phyloP scores from a whole-genome alignment of 495 filamentous ascomycete species.

The Chaetomium fimeti region DNA sequence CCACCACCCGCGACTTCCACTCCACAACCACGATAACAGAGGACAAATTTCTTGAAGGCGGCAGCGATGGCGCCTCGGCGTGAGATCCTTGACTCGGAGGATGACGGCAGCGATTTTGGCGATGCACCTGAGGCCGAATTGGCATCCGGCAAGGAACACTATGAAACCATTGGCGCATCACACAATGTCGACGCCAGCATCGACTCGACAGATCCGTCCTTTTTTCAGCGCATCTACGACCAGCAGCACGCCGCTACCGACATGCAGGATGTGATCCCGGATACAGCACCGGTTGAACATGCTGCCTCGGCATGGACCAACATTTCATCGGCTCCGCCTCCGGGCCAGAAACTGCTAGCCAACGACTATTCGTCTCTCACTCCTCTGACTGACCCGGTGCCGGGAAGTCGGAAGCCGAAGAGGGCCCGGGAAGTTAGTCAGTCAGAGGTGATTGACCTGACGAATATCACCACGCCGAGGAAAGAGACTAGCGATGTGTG shows the following conservation, averaged over 20 bases:
- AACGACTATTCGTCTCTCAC: conserved; percentile 22
- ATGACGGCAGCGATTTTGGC: conserved; percentile 32
- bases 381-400: conserved; percentile 25
- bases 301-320: conserved; percentile 9
- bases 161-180: conserved; percentile 11
- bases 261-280: not conserved
- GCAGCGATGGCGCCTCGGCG: conserved; percentile 25
- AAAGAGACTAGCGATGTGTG: conserved; percentile 21
- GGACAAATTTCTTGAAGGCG: not conserved
- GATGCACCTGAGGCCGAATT: conserved; percentile 5
- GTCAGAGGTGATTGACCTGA: conserved; percentile 25
- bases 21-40: not conserved
- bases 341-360: conserved; percentile 6
- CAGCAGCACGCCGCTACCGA: conserved; percentile 24
- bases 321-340: conserved; percentile 15
- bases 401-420: conserved; percentile 12
- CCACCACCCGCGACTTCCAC: not conserved
- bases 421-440: not conserved
- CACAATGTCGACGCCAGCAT: conserved; percentile 17
- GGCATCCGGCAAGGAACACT: not conserved
- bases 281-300: not conserved
- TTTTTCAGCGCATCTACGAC: conserved; percentile 34
- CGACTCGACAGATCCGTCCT: conserved; percentile 32
- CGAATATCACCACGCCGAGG: conserved; percentile 27
- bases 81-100: conserved; percentile 38